Evolutionary conservation across 768 basidiomycete species (phyloP), one percentile per base, ranked within the genome.

Genomic region (Boletellus ananiceps): DNA sequence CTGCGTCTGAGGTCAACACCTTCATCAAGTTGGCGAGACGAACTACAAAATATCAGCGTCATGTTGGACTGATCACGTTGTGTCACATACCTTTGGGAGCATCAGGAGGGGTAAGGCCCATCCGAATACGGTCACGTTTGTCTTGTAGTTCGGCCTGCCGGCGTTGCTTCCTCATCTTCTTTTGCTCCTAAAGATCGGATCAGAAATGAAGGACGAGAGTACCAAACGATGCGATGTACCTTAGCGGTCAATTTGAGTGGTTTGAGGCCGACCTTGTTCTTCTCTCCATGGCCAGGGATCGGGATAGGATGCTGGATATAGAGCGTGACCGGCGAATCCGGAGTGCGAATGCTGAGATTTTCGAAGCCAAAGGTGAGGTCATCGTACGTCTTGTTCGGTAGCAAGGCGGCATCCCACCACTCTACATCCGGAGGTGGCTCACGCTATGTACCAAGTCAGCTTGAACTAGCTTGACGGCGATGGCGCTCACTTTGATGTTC

Each of bases 251-350:
- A 68, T 80, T 90, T 96, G 57, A 97, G 69, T 2, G 92, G 87
- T 62, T 94, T 91, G 47, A 88, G 64, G n/a, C 74, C 76, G 5
- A 78, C 74, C 62, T 86, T 83, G 63, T 81, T 84, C 73, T 92
- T 92, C 54, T 95, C 93, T 16, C 81, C 82, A 11, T 91, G 91
- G 3, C 88, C 88, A 40, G 92, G 92, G 49, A 99, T 93, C 9
- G 91, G 91, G 52, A 99, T 97, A 12, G 96, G 96, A 64, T 98
- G 95, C 65, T 98, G 96, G 43, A 98, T 82, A 60, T 94, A 93
- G 34, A 89, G 78, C 15, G 88, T 90, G 50, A 98, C 86, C 0
- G 90, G 88, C 4, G 88, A 88, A 57, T 84, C 72, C 5, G 68
- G 63, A 13, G 74, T 83, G 16, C 80, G 77, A 56, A 91, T 87